Conservation (phyloP, 768 basidiomycete species). For the Filobasidium floriforme region DNA sequence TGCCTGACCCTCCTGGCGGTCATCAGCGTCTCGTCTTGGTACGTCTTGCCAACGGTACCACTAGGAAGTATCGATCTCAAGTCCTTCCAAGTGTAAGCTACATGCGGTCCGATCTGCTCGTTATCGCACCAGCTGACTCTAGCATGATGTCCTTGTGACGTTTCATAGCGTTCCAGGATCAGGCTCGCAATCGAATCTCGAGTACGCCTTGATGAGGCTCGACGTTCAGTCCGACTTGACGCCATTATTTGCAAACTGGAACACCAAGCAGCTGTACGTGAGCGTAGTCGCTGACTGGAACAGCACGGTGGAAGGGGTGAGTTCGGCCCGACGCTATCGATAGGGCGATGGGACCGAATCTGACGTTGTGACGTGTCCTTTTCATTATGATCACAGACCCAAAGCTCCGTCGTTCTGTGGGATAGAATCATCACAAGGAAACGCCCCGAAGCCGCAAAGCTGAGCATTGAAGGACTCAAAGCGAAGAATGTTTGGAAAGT, state of each 20-base stretch:
- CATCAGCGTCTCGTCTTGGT: constrained; percentile 20
- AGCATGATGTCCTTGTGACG: not conserved
- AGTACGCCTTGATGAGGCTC: not conserved
- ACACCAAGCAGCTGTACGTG: constrained; percentile 23
- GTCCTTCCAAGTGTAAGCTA: constrained; percentile 16
- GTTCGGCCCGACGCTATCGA: not conserved
- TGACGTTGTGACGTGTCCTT: not conserved
- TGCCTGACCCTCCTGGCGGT: constrained; percentile 16
- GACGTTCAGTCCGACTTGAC: constrained; percentile 15
- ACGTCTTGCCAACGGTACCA: constrained; percentile 12
- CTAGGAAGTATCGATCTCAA: constrained; percentile 18
- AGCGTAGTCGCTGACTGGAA: constrained; percentile 21
- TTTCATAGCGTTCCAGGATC: constrained; percentile 14
- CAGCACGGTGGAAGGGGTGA: constrained; percentile 16
- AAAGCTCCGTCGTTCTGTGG: constrained; percentile 20
- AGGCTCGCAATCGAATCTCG: constrained; percentile 7
- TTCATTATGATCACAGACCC: constrained; percentile 1
- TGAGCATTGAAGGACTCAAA: constrained; percentile 11
- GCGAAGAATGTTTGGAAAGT: constrained; percentile 21
- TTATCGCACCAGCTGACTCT: not conserved
- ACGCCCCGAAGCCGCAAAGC: constrained; percentile 6
- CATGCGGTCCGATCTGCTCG: not conserved
- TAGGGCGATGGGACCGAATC: not conserved
- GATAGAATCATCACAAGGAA: constrained; percentile 21
- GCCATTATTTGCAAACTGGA: constrained; percentile 20